Conservation (phyloP, 345 rosid species). For the Populus davidiana region DNA sequence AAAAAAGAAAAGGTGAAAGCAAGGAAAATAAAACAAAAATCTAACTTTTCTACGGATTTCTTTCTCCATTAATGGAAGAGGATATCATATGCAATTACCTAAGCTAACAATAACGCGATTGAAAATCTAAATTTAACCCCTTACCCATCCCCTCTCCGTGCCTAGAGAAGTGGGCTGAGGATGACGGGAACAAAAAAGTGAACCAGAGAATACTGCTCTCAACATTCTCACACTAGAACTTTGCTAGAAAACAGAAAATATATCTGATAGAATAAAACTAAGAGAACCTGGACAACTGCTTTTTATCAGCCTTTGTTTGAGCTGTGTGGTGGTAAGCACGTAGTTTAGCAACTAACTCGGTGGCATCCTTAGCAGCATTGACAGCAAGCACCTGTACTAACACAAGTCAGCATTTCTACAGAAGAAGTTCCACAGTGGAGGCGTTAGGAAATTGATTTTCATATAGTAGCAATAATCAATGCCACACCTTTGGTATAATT, state of each 20-base stretch:
- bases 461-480: too few species aligned
- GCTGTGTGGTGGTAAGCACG: conserved; percentile 95
- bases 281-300: conserved; percentile 72
- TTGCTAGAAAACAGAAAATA: neutral
- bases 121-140: neutral
- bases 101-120: neutral
- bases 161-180: too few species aligned
- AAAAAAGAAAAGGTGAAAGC: neutral
- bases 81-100: neutral
- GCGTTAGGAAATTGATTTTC: neutral
- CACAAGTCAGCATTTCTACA: neutral
- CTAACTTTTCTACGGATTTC: neutral
- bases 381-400: conserved; percentile 79
- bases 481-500: conserved; percentile 76
- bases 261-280: neutral
- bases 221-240: neutral
- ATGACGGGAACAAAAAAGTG: too few species aligned
- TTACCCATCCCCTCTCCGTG: neutral
- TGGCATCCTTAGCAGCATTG: conserved; percentile 95
- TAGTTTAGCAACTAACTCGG: conserved; percentile 87
- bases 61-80: neutral
- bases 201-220: too few species aligned
- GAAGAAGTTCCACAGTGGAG: neutral
- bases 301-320: conserved; percentile 91
- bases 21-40: neutral